phyloP scores from a whole-genome alignment of 108 stramenopile species.

The Skeletonema marinoi region DNA sequence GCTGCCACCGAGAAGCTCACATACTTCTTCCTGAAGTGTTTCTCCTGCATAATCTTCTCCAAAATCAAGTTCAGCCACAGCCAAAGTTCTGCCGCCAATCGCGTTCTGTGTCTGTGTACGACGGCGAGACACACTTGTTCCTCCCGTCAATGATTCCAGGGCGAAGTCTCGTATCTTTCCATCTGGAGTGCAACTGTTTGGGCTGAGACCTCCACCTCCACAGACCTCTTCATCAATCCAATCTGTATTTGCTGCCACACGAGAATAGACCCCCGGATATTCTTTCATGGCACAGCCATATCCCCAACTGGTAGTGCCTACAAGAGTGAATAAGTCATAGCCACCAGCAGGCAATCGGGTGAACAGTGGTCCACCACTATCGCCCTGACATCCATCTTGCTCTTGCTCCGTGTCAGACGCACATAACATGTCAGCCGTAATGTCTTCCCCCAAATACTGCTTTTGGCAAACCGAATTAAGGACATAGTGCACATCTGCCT shows the following conservation, averaged over 20 bases:
- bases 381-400: slow-evolving; percentile 48
- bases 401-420: slow-evolving; percentile 20
- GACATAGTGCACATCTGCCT: slow-evolving; percentile 24
- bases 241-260: slow-evolving; percentile 37
- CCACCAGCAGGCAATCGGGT: not conserved
- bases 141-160: not conserved
- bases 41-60: not conserved
- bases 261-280: slow-evolving; percentile 42
- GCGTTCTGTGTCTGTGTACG: not conserved
- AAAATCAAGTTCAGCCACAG: not conserved
- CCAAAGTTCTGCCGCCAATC: not conserved
- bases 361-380: slow-evolving; percentile 41
- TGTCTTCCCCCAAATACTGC: not conserved
- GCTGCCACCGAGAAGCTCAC: not conserved
- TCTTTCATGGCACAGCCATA: slow-evolving; percentile 26
- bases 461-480: slow-evolving; percentile 12
- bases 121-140: not conserved
- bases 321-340: not conserved
- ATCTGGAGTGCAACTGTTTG: not conserved
- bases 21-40: not conserved
- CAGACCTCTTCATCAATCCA: slow-evolving; percentile 50
- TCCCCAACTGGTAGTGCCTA: slow-evolving; percentile 38
- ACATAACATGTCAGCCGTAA: slow-evolving; percentile 42
- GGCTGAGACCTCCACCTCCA: not conserved
- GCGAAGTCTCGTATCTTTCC: not conserved